These are phyloP conservation scores for Termitomyces sp. DNA, from an alignment of 768 basidiomycete genomes.

Conservation along the genomic window DNA sequence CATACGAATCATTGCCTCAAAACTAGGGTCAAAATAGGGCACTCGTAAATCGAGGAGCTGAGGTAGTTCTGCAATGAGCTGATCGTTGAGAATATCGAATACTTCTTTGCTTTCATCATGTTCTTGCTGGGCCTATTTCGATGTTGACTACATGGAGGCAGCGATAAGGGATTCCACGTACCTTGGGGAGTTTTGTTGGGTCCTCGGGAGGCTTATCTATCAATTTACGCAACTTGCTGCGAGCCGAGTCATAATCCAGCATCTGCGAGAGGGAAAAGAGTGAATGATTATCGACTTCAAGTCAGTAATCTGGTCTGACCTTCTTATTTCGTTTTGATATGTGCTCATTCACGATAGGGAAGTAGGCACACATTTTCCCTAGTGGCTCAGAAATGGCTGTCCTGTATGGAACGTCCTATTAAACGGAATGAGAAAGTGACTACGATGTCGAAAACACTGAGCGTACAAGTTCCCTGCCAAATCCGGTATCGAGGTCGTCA, in stretches of 20 bases:
- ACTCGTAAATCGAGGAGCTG: slow-evolving; percentile 92
- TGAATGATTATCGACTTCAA: background rate
- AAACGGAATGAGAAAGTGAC: background rate
- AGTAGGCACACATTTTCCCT: slow-evolving; percentile 95
- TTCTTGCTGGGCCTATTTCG: slow-evolving; percentile 82
- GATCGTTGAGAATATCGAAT: slow-evolving; percentile 89
- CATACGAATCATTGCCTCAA: slow-evolving; percentile 98
- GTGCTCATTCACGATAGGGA: slow-evolving; percentile 89
- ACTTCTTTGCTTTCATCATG: slow-evolving; percentile 93
- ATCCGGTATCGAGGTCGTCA: slow-evolving; percentile 85
- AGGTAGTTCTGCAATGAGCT: slow-evolving; percentile 87
- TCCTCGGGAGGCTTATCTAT: slow-evolving; percentile 94
- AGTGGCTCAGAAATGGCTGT: slow-evolving; percentile 94
- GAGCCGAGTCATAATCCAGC: slow-evolving; percentile 91
- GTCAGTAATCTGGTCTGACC: slow-evolving; percentile 34
- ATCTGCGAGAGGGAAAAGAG: slow-evolving; percentile 35
- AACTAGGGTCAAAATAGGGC: slow-evolving; percentile 97
- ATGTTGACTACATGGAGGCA: background rate
- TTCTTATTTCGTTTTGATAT: slow-evolving; percentile 96
- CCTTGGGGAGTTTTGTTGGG: slow-evolving; percentile 79
- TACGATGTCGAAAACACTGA: background rate
- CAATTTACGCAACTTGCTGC: slow-evolving; percentile 84
- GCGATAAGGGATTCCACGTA: background rate
- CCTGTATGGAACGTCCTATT: slow-evolving; percentile 88
- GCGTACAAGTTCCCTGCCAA: slow-evolving; percentile 79